Base-by-base conservation (phyloP, 306 rosid genomes). In the Luffa acutangula region DNA sequence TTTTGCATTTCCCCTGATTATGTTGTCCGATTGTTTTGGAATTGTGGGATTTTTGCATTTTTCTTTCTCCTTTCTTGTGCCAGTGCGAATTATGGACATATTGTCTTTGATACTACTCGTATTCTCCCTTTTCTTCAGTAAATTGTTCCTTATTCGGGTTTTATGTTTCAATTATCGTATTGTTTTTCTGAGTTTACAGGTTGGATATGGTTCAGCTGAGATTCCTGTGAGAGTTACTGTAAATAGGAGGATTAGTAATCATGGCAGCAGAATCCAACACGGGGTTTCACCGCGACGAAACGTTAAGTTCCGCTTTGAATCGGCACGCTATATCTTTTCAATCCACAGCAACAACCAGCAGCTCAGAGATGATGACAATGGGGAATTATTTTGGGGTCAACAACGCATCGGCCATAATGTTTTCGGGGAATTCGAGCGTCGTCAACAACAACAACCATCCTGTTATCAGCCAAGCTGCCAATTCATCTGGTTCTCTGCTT, bases 251-350 rank as follows among this genome's bases (percentile, higher is more conserved):
- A 49, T 46, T 9, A 9, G 41, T 60, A 48, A 33, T 45, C 57
- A 94, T 94, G 98, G 93, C 92, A 7, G 91, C 96, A n/a, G 86
- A 89, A 85, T 92, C 97, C 20, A 92, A 94, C 84, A 64, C 91
- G 7, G 97, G 98, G 59, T 94, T 86, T 89, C 86, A 81, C 69
- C 78, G 70, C 45, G 89, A 89, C 53, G 90, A 87, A 53, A 64
- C 74, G 9, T 85, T 95, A 10, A 86, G 88, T 78, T 91, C 89
- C 12, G 85, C 84, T 69, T 76, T 89, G 86, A 92, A 85, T 64
- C 83, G 93, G 63, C 97, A 86, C 76, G 97, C 97, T 2, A 93
- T 95, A 75, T 90, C 99, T 34, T 95, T 93, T 81, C 97, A 90
- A 84, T 89, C 97, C 34, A 91, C 91, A 42, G 89, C 94, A 21